Percentiles rank a stretch among this genome's conserved stretches.
phyloP scores from a whole-genome alignment of 176 grass and related monocot genomes.

The Chrysopogon serrulatus region DNA sequence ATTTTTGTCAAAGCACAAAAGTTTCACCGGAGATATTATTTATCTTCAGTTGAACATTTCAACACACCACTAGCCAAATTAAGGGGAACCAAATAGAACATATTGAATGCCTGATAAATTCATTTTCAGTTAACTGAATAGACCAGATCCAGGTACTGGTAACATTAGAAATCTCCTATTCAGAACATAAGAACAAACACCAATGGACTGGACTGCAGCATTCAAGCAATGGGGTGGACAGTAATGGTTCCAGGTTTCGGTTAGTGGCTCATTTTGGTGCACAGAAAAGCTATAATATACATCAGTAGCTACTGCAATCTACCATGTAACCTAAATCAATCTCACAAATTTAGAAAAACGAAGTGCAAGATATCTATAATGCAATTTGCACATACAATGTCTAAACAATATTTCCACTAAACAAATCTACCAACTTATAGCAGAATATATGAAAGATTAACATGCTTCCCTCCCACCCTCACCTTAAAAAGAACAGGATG shows the following conservation, averaged over 20 bases:
- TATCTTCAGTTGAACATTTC: background rate
- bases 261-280: background rate
- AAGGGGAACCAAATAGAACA: background rate
- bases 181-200: background rate
- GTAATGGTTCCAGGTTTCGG: background rate
- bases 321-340: background rate
- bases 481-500: background rate
- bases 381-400: background rate
- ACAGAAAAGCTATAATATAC: background rate
- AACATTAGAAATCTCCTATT: background rate
- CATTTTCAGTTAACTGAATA: background rate
- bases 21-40: background rate
- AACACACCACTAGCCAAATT: background rate
- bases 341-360: background rate
- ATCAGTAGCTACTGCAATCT: background rate
- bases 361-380: background rate
- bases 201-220: background rate
- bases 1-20: background rate
- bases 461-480: background rate
- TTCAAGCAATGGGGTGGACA: background rate
- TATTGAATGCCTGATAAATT: background rate
- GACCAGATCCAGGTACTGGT: background rate
- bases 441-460: background rate
- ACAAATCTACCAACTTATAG: background rate
- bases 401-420: background rate